These are phyloP conservation scores for Tranzscheliella williamsii DNA, from an alignment of 1,284 basidiomycete genomes.

Conservation along the genomic window DNA sequence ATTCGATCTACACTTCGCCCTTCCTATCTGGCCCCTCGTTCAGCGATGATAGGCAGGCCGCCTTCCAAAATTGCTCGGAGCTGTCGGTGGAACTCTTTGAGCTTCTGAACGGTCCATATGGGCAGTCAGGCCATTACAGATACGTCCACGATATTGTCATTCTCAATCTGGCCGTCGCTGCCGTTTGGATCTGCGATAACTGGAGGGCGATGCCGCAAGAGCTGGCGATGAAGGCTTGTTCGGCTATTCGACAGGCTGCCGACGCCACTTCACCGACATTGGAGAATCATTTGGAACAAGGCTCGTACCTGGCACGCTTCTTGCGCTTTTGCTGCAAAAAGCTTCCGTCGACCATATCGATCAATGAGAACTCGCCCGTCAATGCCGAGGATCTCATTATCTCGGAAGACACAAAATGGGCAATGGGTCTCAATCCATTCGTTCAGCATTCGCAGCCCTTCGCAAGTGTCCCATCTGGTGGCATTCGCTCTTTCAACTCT, in stretches of 20 bases:
- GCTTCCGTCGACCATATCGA: slow-evolving; percentile 39
- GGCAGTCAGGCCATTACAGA: slow-evolving; percentile 35
- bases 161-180: slow-evolving; percentile 38
- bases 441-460: slow-evolving; percentile 15
- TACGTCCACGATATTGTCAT: slow-evolving; percentile 45
- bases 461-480: neutral
- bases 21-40: slow-evolving; percentile 21
- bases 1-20: slow-evolving; percentile 39
- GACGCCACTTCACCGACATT: slow-evolving; percentile 33
- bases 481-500: neutral
- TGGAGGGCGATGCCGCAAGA: slow-evolving; percentile 42
- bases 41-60: slow-evolving; percentile 27
- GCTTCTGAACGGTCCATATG: slow-evolving; percentile 33
- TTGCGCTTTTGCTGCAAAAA: slow-evolving; percentile 42
- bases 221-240: slow-evolving; percentile 29
- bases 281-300: slow-evolving; percentile 35
- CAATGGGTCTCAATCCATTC: slow-evolving; percentile 35
- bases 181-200: slow-evolving; percentile 43
- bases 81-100: slow-evolving; percentile 38
- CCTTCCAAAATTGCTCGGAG: slow-evolving; percentile 38
- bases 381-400: slow-evolving; percentile 35
- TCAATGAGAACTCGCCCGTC: slow-evolving; percentile 44
- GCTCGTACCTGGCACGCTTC: slow-evolving; percentile 35
- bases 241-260: slow-evolving; percentile 33
- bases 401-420: slow-evolving; percentile 37